A percentile compares a stretch with the other conserved stretches of the same genome.
phyloP scores from a whole-genome alignment of 441 rosid genomes.

The Cnidoscolus chayamansa region DNA sequence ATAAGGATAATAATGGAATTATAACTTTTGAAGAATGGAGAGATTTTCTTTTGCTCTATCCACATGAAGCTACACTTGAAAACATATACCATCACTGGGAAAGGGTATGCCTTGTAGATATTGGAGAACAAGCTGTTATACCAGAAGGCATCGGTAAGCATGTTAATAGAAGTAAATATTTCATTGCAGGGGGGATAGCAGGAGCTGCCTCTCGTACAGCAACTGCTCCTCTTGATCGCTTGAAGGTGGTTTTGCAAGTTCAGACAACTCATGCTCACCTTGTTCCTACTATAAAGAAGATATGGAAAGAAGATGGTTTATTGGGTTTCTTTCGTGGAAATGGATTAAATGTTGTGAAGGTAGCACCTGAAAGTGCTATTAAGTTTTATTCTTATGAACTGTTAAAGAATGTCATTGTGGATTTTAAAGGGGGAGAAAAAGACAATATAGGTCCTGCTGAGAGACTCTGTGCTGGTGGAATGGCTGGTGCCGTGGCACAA shows the following conservation, averaged over 20 bases:
- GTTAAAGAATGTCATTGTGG: slow-evolving; percentile 56
- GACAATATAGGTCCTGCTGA: slow-evolving; percentile 62
- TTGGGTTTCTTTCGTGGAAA: slow-evolving; percentile 89
- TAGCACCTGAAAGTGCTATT: slow-evolving; percentile 94
- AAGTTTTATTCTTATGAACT: slow-evolving; percentile 84
- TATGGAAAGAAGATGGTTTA: slow-evolving; percentile 71
- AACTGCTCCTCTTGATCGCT: slow-evolving; percentile 89
- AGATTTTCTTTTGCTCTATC: slow-evolving; percentile 86
- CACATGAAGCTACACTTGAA: slow-evolving; percentile 85
- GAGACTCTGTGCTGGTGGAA: slow-evolving; percentile 83
- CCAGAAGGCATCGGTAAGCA: slow-evolving; percentile 91
- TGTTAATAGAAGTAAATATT: slow-evolving; percentile 61
- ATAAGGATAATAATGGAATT: slow-evolving; percentile 87
- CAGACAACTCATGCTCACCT: slow-evolving; percentile 59
- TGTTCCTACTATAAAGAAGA: slow-evolving; percentile 57
- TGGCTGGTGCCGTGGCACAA: slow-evolving; percentile 92
- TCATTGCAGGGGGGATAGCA: slow-evolving; percentile 90
- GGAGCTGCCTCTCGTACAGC: slow-evolving; percentile 97
- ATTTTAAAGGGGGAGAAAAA: slow-evolving; percentile 44
- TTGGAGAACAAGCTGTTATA: slow-evolving; percentile 90
- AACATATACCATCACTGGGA: slow-evolving; percentile 91
- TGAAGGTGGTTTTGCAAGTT: slow-evolving; percentile 85
- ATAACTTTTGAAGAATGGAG: slow-evolving; percentile 98
- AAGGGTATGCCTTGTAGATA: slow-evolving; percentile 84
- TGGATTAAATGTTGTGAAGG: slow-evolving; percentile 88